These are phyloP conservation scores for Rhynchosporium agropyri DNA, from an alignment of 2,329 filamentous ascomycete species.

Conservation along the genomic window DNA sequence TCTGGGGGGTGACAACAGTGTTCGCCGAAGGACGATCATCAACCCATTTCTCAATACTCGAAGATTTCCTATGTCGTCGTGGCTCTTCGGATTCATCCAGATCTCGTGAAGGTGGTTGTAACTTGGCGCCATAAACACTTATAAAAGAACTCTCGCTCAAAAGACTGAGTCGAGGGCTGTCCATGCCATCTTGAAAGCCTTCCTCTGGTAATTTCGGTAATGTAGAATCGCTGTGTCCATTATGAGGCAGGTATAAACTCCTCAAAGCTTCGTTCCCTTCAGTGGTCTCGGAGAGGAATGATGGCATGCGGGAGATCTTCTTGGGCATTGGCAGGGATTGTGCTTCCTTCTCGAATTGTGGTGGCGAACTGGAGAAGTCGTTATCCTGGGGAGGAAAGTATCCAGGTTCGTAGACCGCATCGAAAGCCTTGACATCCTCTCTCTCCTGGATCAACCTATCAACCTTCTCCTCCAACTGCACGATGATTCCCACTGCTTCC, in stretches of 20 bases:
- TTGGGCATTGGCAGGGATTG: conserved; percentile 1
- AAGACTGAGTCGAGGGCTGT: conserved; percentile 64
- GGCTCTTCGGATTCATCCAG: conserved; percentile 28
- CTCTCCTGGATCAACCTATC: conserved; percentile 57
- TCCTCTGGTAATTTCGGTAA: conserved; percentile 52
- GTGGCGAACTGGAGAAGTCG: conserved; percentile 37
- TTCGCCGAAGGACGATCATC: conserved; percentile 33
- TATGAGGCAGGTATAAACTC: conserved; percentile 54
- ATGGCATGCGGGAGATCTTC: conserved; percentile 60
- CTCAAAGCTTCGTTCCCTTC: conserved; percentile 63
- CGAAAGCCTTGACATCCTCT: conserved; percentile 55
- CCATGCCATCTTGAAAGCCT: conserved; percentile 42
- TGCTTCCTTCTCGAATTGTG: conserved; percentile 23
- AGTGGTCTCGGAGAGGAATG: conserved; percentile 63
- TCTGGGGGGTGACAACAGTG: conserved; percentile 23
- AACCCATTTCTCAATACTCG: conserved; percentile 42
- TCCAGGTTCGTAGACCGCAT: conserved; percentile 41
- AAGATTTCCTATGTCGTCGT: conserved; percentile 30
- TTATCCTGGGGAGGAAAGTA: conserved; percentile 29
- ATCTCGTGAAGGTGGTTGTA: conserved; percentile 17
- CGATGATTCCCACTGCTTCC: conserved; percentile 71
- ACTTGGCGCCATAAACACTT: conserved; percentile 62
- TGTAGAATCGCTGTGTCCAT: conserved; percentile 50
- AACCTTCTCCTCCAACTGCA: conserved; percentile 62
- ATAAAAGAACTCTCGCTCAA: conserved; percentile 69